A percentile compares a stretch with the other conserved stretches of the same genome.
Evolutionary conservation across 768 basidiomycete genomes (phyloP).

Genomic region (Rhodosporidiobolus sp.): DNA sequence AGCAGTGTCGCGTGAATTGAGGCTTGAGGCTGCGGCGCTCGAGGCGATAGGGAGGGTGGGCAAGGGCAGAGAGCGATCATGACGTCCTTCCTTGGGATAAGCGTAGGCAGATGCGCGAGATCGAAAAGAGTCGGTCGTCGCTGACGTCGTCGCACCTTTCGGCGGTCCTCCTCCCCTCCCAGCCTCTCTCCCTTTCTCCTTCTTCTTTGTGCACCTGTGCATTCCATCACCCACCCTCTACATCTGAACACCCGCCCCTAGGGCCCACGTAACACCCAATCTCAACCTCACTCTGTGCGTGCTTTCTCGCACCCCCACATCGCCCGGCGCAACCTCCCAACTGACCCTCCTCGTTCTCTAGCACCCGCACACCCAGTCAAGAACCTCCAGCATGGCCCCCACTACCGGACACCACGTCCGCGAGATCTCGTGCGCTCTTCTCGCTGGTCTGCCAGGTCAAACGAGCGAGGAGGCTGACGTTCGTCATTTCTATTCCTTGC

Average conservation of each 20-base stretch:
- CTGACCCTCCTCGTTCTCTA: neutral
- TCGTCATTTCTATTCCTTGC: too few species aligned
- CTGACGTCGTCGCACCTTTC: too few species aligned
- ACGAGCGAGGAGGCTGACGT: neutral
- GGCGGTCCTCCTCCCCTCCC: too few species aligned
- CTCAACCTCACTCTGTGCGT: neutral
- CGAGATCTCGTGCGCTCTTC: slow-evolving; percentile 14
- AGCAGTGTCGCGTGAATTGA: too few species aligned
- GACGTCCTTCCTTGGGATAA: too few species aligned
- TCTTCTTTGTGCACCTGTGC: neutral
- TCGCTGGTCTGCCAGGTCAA: too few species aligned
- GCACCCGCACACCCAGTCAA: neutral
- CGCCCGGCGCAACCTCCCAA: neutral
- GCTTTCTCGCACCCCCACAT: too few species aligned
- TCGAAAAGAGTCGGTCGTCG: too few species aligned
- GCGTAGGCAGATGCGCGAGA: too few species aligned
- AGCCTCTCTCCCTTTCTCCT: neutral
- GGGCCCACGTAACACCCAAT: neutral
- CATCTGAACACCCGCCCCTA: neutral
- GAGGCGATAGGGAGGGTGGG: too few species aligned
- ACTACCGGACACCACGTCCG: slow-evolving; percentile 28
- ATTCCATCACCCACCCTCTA: neutral
- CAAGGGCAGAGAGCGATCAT: too few species aligned
- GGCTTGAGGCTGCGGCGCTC: too few species aligned
- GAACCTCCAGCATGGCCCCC: slow-evolving; percentile 3